Evolutionary conservation across 2,329 filamentous ascomycete genomes (phyloP).

Genomic region (Alternaria gaisen): DNA sequence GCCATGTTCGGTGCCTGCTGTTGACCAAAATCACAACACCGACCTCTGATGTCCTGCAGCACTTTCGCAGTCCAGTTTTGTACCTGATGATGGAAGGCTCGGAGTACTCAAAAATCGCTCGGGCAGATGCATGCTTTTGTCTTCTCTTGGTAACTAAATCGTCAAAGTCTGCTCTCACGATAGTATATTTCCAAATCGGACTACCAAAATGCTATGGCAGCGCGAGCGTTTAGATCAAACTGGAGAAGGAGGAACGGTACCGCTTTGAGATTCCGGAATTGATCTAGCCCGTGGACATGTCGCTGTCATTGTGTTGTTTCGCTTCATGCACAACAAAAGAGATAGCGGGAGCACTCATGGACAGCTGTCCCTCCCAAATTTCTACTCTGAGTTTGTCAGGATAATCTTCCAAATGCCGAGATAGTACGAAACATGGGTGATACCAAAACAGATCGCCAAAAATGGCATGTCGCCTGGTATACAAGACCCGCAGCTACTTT

Average conservation of each 20-base stretch:
- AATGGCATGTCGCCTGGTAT: neutral
- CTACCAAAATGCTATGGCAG: accelerated
- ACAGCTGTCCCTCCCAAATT: too few species aligned
- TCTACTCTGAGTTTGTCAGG: accelerated
- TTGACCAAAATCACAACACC: too few species aligned
- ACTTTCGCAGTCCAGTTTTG: neutral
- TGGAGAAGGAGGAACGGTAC: accelerated
- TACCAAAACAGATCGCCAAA: neutral
- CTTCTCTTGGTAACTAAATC: accelerated
- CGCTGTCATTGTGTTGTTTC: neutral
- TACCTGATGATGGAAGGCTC: neutral
- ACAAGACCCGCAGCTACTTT: neutral
- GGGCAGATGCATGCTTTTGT: neutral
- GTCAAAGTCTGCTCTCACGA: too few species aligned
- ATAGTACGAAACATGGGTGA: neutral
- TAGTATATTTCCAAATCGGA: too few species aligned
- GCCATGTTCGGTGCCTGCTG: neutral
- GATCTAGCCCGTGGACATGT: neutral
- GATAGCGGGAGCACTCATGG: too few species aligned
- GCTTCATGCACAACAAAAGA: neutral
- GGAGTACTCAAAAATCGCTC: too few species aligned
- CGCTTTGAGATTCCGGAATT: neutral
- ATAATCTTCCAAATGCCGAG: too few species aligned
- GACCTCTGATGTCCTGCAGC: neutral
- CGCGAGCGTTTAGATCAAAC: too few species aligned